Evolutionary conservation across 2,329 filamentous ascomycete species (phyloP).

Genomic region (Zopfia rhizophila): DNA sequence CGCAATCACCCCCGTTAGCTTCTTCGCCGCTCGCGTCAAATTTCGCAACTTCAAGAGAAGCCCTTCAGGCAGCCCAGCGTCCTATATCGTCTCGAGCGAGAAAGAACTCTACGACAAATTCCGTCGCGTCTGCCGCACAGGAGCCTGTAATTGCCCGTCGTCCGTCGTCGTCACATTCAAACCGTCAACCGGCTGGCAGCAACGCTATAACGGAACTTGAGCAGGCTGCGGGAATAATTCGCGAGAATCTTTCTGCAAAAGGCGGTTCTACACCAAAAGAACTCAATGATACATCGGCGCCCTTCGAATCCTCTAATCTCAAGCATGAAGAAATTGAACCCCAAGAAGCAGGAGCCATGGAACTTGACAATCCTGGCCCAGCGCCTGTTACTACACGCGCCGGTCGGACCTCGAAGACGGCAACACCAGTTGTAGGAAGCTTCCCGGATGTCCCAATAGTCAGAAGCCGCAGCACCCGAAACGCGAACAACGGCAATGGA

Average conservation of each 20-base stretch:
- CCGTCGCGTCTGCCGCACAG: conserved; percentile 62
- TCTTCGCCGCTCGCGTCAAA: conserved; percentile 78
- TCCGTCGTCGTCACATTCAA: conserved; percentile 50
- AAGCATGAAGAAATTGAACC: conserved; percentile 62
- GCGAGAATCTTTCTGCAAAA: conserved; percentile 35
- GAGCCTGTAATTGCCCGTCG: conserved; percentile 46
- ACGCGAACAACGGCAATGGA: conserved; percentile 47
- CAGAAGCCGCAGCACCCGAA: conserved; percentile 55
- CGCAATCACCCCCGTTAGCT: conserved; percentile 75
- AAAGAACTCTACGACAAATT: conserved; percentile 70
- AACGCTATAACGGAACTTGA: conserved; percentile 46
- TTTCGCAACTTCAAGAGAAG: conserved; percentile 68
- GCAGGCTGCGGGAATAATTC: conserved; percentile 39
- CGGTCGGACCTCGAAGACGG: conserved; percentile 58
- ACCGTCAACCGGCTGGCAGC: conserved; percentile 38
- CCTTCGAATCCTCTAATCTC: conserved; percentile 61
- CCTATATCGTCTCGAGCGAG: conserved; percentile 77
- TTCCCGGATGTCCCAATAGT: conserved; percentile 56
- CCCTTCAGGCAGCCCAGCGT: conserved; percentile 58
- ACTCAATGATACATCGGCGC: conserved; percentile 30
- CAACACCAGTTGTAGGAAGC: conserved; percentile 57
- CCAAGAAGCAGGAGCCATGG: conserved; percentile 55
- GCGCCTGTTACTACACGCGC: conserved; percentile 45
- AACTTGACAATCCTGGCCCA: conserved; percentile 42
- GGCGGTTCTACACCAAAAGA: conserved; percentile 45